Conservation (phyloP, 345 rosid species). For the Gossypium thurberi region DNA sequence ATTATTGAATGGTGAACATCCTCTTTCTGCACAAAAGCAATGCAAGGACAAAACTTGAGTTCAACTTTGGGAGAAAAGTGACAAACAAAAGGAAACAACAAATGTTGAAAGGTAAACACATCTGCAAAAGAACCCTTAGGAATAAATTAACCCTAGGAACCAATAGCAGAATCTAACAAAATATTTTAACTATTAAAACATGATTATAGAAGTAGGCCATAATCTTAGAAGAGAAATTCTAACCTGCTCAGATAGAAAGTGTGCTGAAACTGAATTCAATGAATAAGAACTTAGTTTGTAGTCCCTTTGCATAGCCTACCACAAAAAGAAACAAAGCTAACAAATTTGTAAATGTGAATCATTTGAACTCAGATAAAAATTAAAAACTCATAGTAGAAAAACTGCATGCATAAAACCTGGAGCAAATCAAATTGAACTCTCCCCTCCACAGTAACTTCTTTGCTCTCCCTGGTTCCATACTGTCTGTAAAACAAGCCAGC, state of each 20-base stretch:
- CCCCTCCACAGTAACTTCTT: constrained; percentile 93
- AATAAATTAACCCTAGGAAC: not conserved
- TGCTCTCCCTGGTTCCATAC: constrained; percentile 85
- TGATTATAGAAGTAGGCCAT: not conserved
- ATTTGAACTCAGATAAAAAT: constrained; percentile 9
- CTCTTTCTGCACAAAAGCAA: constrained; percentile 64
- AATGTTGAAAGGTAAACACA: not conserved
- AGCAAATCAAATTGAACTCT: constrained; percentile 95
- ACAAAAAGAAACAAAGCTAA: constrained; percentile 10
- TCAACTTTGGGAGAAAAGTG: constrained; percentile 3
- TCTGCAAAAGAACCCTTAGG: not conserved
- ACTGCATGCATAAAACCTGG: constrained; percentile 53
- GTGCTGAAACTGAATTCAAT: constrained; percentile 92
- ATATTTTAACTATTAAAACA: not conserved
- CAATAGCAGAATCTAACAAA: constrained; percentile 6
- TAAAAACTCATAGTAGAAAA: constrained; percentile 15
- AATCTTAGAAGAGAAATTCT: constrained; percentile 9
- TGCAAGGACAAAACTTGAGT: not conserved
- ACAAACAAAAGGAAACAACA: not conserved
- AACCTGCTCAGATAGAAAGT: constrained; percentile 97
- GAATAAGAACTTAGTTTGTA: constrained; percentile 94
- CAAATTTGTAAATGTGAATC: constrained; percentile 2
- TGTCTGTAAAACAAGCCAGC: constrained; percentile 50
- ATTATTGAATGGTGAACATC: constrained; percentile 98
- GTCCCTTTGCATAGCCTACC: constrained; percentile 80